Base-by-base conservation (phyloP, 2,329 filamentous ascomycete genomes). In the Nannizzia gypsea region DNA sequence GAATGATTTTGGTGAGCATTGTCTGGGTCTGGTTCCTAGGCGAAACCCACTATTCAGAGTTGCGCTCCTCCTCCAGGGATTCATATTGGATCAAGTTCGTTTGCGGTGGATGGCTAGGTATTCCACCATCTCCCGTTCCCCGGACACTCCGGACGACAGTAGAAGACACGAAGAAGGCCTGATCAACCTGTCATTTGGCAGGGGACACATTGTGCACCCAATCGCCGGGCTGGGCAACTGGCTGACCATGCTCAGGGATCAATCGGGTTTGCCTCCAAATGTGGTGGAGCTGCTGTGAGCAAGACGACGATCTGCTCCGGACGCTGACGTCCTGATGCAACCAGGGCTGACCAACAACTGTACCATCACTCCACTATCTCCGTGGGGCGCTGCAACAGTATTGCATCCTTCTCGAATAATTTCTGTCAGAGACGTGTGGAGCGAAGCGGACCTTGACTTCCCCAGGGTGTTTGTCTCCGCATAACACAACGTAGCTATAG, bases 281-380 rank as follows among this genome's bases (percentile, higher is more conserved):
- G n/a, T n/a, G 6, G 50, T 28, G 50, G 50, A 54, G 31, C n/a
- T 54, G 31, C 9, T n/a, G n/a, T 8, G 8, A n/a, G 22, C 17
- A 31, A 9, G 50, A 11, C 26, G 26, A 54, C 50, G 50, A 54
- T 54, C 50, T n/a, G 24, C 50, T 20, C 26, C 22, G 48, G 50
- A 17, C 50, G 50, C 50, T 54, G 50, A 54, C 50, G 50, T 54
- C 26, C 15, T 36, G 50, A 54, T 54, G 50, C 50, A 54, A 54
- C 50, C 50, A 34, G 50, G 50, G 31, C 44, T 26, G 20, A 50
- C 20, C 42, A 22, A 11, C 44, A 22, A 50, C 44, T 50, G 44
- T 22, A 26, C 44, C 44, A 24, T 15, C 11, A 17, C 50, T 36
- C 50, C 50, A 54, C 50, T 20, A 20, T 24, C 50, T 31, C 50